Conservation (phyloP, 2,329 filamentous ascomycete species). For the Coleophoma crateriformis region DNA sequence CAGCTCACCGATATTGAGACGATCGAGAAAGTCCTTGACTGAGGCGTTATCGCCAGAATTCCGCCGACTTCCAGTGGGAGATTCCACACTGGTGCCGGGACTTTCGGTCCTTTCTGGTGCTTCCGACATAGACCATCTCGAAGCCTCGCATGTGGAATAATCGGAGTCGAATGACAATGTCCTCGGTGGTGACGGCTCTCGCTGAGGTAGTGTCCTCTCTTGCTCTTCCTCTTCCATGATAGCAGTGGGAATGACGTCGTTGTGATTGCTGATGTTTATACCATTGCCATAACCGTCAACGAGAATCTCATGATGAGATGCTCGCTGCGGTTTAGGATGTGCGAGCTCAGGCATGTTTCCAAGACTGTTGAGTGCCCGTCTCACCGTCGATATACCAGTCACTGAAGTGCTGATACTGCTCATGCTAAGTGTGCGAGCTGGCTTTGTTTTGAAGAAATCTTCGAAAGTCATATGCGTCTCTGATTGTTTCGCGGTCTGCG, state of each 20-base stretch:
- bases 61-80: not conserved
- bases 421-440: slow-evolving; percentile 6
- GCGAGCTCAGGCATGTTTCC: slow-evolving; percentile 18
- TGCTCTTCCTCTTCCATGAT: not conserved
- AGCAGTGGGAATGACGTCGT: slow-evolving; percentile 1
- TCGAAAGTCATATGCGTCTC: not conserved
- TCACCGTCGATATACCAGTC: slow-evolving; percentile 18
- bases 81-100: slow-evolving; percentile 8
- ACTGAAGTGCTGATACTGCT: slow-evolving; percentile 13
- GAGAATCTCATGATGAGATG: slow-evolving; percentile 43
- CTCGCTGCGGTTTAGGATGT: slow-evolving; percentile 18
- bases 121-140: slow-evolving; percentile 15
- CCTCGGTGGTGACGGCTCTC: not conserved
- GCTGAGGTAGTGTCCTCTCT: slow-evolving; percentile 5
- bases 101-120: slow-evolving; percentile 6
- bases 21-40: slow-evolving; percentile 12
- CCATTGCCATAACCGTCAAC: slow-evolving; percentile 50
- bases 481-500: not conserved
- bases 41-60: not conserved
- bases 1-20: slow-evolving; percentile 5
- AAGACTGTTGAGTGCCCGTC: slow-evolving; percentile 23
- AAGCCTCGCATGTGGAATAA: slow-evolving; percentile 10
- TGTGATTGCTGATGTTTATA: slow-evolving; percentile 29
- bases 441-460: not conserved
- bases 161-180: slow-evolving; percentile 10